Conservation (phyloP, 192 early-diverging fungal genomes). For the Kickxella alabastrina region DNA sequence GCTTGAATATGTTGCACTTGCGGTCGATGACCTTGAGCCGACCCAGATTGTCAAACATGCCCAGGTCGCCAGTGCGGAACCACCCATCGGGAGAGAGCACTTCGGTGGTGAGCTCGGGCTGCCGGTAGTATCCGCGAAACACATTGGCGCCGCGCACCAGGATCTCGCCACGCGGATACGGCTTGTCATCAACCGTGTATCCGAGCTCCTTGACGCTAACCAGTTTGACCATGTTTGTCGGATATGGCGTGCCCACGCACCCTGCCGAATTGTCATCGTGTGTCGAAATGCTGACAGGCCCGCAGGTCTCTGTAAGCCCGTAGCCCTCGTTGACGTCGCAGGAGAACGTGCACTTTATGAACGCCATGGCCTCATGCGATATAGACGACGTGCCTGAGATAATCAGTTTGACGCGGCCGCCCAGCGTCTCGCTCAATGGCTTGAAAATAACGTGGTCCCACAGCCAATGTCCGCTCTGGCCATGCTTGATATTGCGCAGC, state of each 20-base stretch:
- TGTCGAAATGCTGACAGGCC: slow-evolving; percentile 53
- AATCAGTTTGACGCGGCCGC: slow-evolving; percentile 75
- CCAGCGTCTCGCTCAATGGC: slow-evolving; percentile 62
- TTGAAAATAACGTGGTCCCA: slow-evolving; percentile 89
- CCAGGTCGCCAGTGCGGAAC: slow-evolving; percentile 93
- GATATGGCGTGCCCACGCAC: slow-evolving; percentile 69
- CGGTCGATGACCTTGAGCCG: slow-evolving; percentile 87
- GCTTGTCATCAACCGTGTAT: slow-evolving; percentile 77
- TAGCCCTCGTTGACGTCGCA: slow-evolving; percentile 82
- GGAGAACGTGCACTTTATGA: slow-evolving; percentile 80
- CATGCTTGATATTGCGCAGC: slow-evolving; percentile 53
- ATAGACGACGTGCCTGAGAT: slow-evolving; percentile 84
- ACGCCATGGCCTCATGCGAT: slow-evolving; percentile 75
- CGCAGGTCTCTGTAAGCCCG: slow-evolving; percentile 84
- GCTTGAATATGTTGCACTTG: slow-evolving; percentile 92
- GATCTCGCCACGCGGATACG: slow-evolving; percentile 83
- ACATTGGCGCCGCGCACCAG: slow-evolving; percentile 79
- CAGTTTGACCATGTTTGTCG: slow-evolving; percentile 78
- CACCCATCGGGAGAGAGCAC: slow-evolving; percentile 77
- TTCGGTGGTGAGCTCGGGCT: slow-evolving; percentile 71
- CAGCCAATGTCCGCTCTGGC: slow-evolving; percentile 67
- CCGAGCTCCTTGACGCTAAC: slow-evolving; percentile 85
- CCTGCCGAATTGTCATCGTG: slow-evolving; percentile 63
- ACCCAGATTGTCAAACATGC: slow-evolving; percentile 80
- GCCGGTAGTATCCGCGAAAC: slow-evolving; percentile 84